These are phyloP conservation scores for Suillus subalutaceus DNA, from an alignment of 768 basidiomycete genomes.

Conservation along the genomic window DNA sequence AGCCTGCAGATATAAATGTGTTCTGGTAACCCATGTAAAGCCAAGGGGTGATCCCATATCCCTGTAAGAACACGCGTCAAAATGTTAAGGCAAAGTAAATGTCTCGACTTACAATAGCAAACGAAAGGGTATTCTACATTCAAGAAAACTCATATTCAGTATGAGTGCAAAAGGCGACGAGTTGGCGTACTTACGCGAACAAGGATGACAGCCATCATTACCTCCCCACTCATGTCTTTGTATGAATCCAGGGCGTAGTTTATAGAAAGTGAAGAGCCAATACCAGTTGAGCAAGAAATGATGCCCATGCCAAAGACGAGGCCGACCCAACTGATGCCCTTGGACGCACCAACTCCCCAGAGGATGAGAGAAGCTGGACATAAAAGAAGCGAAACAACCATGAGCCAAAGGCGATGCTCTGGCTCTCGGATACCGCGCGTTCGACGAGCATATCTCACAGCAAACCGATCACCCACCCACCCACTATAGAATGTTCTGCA, in stretches of 20 bases:
- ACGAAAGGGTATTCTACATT: slow-evolving; percentile 21
- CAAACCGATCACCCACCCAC: slow-evolving; percentile 23
- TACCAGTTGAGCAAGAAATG: slow-evolving; percentile 25
- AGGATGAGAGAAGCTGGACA: slow-evolving; percentile 23
- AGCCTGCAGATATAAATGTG: slow-evolving; percentile 22
- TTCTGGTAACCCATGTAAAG: slow-evolving; percentile 22
- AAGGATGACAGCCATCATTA: slow-evolving; percentile 25
- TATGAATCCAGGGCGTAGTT: slow-evolving; percentile 25
- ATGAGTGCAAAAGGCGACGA: neutral
- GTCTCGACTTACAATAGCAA: slow-evolving; percentile 19
- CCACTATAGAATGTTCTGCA: slow-evolving; percentile 23
- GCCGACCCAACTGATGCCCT: slow-evolving; percentile 18
- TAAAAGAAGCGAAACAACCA: slow-evolving; percentile 22
- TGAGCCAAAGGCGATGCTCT: slow-evolving; percentile 28
- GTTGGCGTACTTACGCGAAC: slow-evolving; percentile 17
- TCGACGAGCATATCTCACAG: slow-evolving; percentile 22
- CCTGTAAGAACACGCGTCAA: slow-evolving; percentile 11
- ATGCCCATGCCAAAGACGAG: slow-evolving; percentile 25
- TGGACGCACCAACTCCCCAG: slow-evolving; percentile 25
- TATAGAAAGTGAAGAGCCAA: slow-evolving; percentile 22
- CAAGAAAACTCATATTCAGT: neutral
- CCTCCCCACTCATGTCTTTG: slow-evolving; percentile 23
- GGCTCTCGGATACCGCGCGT: slow-evolving; percentile 22
- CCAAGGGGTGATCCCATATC: slow-evolving; percentile 26
- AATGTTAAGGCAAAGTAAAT: neutral